Percentiles rank a stretch among this genome's conserved stretches.
Evolutionary conservation across 176 grass and related monocot genomes (phyloP).

Genomic region (Guadua angustifolia): DNA sequence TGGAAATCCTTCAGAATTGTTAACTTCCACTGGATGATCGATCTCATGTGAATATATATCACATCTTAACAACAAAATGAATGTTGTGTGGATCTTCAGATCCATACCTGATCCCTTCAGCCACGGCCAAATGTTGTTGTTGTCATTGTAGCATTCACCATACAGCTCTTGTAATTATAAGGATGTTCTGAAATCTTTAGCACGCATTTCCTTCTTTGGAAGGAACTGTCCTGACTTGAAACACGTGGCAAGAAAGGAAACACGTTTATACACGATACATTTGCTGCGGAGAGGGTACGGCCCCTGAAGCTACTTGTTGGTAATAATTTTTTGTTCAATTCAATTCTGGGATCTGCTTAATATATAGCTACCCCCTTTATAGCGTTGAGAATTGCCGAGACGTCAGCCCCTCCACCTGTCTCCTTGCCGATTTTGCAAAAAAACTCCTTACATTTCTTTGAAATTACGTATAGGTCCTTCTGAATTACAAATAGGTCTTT

Average conservation of each 20-base stretch:
- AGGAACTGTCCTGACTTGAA: conserved; percentile 24
- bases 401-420: no score
- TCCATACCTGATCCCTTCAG: conserved; percentile 32
- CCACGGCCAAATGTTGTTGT: conserved; percentile 25
- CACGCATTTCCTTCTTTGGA: conserved; percentile 38
- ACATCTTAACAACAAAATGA: conserved; percentile 49
- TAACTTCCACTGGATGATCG: not conserved
- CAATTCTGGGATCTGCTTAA: not conserved
- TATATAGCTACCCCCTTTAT: no score
- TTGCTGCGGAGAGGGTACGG: conserved; percentile 22
- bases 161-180: conserved; percentile 63
- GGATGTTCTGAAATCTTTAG: conserved; percentile 42
- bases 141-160: conserved; percentile 30
- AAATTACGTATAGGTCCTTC: no score
- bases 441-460: no score
- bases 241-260: conserved; percentile 45
- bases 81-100: conserved; percentile 9
- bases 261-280: conserved; percentile 36
- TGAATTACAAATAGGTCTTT: no score
- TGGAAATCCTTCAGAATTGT: conserved; percentile 26
- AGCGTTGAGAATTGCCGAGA: no score
- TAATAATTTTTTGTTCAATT: not conserved
- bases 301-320: conserved; percentile 22
- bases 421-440: no score
- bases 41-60: conserved; percentile 62